These are phyloP conservation scores for Aspergillus aculeatus DNA, from an alignment of 2,329 filamentous ascomycete species.

Conservation along the genomic window DNA sequence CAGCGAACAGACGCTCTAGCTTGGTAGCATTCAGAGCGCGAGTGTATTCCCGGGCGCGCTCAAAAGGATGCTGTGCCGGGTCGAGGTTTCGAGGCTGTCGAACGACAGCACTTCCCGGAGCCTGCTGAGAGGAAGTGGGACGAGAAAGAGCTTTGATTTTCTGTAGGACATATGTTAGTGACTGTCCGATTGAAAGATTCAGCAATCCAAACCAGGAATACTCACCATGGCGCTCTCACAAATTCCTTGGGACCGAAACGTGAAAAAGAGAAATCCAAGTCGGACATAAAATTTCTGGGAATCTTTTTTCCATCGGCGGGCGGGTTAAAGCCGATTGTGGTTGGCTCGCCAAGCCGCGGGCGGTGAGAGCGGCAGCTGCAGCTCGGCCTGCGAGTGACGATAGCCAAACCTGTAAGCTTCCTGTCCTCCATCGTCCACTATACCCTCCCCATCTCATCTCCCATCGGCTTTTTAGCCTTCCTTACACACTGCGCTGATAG, in stretches of 20 bases:
- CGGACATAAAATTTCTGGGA: conserved; percentile 19
- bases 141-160: conserved; percentile 58
- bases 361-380: conserved; percentile 28
- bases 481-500: neutral
- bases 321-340: conserved; percentile 20
- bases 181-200: neutral
- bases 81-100: conserved; percentile 61
- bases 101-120: conserved; percentile 46
- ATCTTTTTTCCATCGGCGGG: conserved; percentile 27
- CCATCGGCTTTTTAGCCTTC: neutral
- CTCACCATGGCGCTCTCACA: conserved; percentile 32
- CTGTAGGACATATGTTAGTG: conserved; percentile 27
- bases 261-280: conserved; percentile 5
- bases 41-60: conserved; percentile 82
- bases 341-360: conserved; percentile 33
- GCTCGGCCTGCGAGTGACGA: conserved; percentile 23
- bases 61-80: conserved; percentile 84
- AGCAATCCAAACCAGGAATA: neutral
- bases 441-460: conserved; percentile 8
- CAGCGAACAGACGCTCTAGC: conserved; percentile 86
- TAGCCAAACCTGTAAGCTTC: conserved; percentile 12
- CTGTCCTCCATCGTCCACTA: conserved; percentile 11
- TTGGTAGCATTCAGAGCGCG: conserved; percentile 81
- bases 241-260: conserved; percentile 4
- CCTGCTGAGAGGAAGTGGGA: conserved; percentile 47